These are phyloP conservation scores for Adiantum capillusveneris DNA, from an alignment of 75 land plant species.

Conservation along the genomic window DNA sequence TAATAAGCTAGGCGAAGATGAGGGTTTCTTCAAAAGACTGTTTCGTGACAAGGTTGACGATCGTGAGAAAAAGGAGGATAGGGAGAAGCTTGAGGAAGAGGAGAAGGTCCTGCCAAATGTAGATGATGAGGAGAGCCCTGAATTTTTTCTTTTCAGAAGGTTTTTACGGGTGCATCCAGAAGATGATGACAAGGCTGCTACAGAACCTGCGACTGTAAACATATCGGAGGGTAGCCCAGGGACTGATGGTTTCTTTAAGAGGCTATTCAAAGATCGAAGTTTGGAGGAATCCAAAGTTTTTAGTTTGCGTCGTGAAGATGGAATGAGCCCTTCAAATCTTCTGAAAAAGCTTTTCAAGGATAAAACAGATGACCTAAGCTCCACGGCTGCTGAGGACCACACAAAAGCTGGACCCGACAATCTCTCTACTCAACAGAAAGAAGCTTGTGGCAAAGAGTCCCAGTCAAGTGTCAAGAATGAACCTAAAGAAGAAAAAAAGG, in stretches of 20 bases:
- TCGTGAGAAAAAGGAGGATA: conserved; percentile 35
- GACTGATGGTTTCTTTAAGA: conserved; percentile 80
- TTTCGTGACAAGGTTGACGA: conserved; percentile 51
- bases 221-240: conserved; percentile 76
- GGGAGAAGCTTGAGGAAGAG: conserved; percentile 39
- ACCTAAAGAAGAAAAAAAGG: too few relatives aligned
- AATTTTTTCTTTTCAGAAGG: conserved; percentile 77
- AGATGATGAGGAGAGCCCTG: conserved; percentile 81
- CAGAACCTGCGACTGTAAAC: conserved; percentile 22
- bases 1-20: conserved; percentile 28
- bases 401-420: not conserved
- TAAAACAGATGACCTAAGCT: conserved; percentile 18
- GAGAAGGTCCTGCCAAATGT: conserved; percentile 31
- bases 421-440: not conserved
- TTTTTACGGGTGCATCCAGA: conserved; percentile 91
- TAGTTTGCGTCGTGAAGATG: conserved; percentile 21
- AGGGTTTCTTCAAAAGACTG: conserved; percentile 50
- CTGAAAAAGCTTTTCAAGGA: conserved; percentile 34
- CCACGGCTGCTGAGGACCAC: conserved; percentile 9
- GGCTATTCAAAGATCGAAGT: conserved; percentile 74
- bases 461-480: too few relatives aligned
- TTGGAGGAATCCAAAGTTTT: conserved; percentile 76
- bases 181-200: conserved; percentile 36
- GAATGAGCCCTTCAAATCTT: conserved; percentile 27
- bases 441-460: not conserved